Base-by-base conservation (phyloP, 2,329 filamentous ascomycete genomes). In the Xylariaceae sp. region DNA sequence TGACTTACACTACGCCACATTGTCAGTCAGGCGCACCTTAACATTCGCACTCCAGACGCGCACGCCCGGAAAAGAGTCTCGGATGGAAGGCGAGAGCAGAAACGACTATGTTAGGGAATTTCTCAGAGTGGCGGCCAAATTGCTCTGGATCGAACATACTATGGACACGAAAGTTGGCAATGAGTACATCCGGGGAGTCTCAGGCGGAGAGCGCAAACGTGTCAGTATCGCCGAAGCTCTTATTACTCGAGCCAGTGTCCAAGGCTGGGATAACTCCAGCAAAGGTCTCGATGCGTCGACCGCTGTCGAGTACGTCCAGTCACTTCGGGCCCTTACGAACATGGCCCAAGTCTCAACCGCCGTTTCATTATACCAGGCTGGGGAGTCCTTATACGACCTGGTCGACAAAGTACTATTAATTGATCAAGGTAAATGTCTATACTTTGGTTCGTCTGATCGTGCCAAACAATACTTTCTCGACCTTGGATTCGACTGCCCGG, bases 211-310 rank as follows among this genome's bases (percentile, higher is more conserved):
- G 67, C 79, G 85, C 60, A 91, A 93, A 73, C 85, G 90, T 68
- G 89, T 93, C 5, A 88, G 84, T 48, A 90, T 92, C 62, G 88
- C 87, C 7, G 89, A 92, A 71, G 87, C 87, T 5, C 83, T 89
- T 54, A 79, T 82, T 9, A 78, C 77, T 1, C 73, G 78, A n/a
- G 82, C 84, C 1, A 85, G 81, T 42, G 77, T 84, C 1, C 87
- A 90, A 69, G 88, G 86, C 57, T 92, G 89, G 89, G 89, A 87
- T 62, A 89, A 90, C 57, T 85, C 81, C 2, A 89, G 86, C 0
- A 78, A 79, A 56, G 87, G 87, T 1, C 73, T 90, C 1, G 87
- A 90, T 65, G 81, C 83, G 14, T 83, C 81, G 32, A 89, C 85
- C 0, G 87, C 87, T 0, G 70, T 89, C 9, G 84, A 89, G 61